A percentile compares a stretch with the other conserved stretches of the same genome.
Evolutionary conservation across 352 stramenopile species (phyloP).

Genomic region (Elongisporangium undulatum): DNA sequence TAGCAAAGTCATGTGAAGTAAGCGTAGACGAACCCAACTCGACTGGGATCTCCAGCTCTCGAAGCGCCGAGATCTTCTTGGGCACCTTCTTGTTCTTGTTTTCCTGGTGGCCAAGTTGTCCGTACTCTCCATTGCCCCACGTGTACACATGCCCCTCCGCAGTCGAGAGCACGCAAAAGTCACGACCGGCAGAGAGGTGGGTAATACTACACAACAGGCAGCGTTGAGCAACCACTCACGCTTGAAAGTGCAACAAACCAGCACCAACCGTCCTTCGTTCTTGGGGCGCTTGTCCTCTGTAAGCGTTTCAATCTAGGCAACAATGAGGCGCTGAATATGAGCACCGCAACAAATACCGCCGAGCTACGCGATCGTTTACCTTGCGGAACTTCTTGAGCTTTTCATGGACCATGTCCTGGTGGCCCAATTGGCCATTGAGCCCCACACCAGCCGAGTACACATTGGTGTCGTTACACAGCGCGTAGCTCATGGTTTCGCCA

Average conservation of each 20-base stretch:
- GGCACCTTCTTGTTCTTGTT: constrained; percentile 85
- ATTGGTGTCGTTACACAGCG: constrained; percentile 66
- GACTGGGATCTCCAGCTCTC: constrained; percentile 71
- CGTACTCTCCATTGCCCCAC: constrained; percentile 73
- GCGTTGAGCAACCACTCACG: background rate
- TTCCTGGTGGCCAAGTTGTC: constrained; percentile 78
- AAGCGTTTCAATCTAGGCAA: constrained; percentile 52
- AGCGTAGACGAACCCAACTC: constrained; percentile 34
- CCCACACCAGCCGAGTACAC: constrained; percentile 74
- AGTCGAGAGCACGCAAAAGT: constrained; percentile 58
- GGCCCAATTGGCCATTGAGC: constrained; percentile 51
- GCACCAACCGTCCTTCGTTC: constrained; percentile 53
- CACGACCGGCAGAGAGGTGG: constrained; percentile 43
- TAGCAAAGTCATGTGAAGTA: constrained; percentile 1
- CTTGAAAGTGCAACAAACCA: background rate
- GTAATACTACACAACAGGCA: constrained; percentile 32
- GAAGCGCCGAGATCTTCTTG: constrained; percentile 82
- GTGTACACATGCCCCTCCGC: constrained; percentile 70
- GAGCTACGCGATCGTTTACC: constrained; percentile 16
- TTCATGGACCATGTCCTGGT: constrained; percentile 75
- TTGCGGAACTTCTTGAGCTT: constrained; percentile 75
- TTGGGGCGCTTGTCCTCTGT: constrained; percentile 75
- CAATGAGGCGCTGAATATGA: constrained; percentile 5
- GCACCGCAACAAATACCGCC: background rate
- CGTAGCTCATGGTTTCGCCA: constrained; percentile 55